Evolutionary conservation across 179 eudicot species (phyloP), one percentile per base, ranked within the genome.

Genomic region (Spinacia oleracea): DNA sequence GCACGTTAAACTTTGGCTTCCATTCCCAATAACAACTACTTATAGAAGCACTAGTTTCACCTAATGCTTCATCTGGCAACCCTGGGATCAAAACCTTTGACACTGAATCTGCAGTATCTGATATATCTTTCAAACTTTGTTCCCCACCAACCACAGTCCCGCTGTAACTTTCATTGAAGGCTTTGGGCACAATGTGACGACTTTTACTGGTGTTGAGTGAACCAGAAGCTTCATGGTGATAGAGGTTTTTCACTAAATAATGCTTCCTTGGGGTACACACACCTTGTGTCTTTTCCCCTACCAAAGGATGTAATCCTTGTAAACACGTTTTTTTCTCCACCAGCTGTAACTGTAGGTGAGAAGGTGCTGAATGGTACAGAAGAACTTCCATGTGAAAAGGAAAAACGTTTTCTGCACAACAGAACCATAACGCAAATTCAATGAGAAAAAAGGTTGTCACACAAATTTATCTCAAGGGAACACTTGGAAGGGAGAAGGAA

Each of bases 1-100:
- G 86, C 62, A 93, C 93, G 48, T 80, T 88, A 55, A 96, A 73
- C 77, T 91, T 93, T 11, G 99, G 98, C 83, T 92, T 96, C 94
- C 93, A 93, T 81, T 93, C 97, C 98, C 94, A 89, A 62, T 81
- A 87, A 85, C 86, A 59, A 76, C 97, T 89, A 65, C 81, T 87
- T 45, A 89, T 84, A 6, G 88, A 67, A 83, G 97, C 96, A 79
- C 82, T 84, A 43, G 58, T 18, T 38, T 89, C 93, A 1, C 93
- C 94, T 55, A 85, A 85, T 10, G 93, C 78, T 60, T 89, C 90
- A 84, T 87, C 88, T 0, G 97, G 98, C 72, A 93, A 85, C 74
- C 93, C 85, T 7, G 99, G 99, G 81, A 95, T 90, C 81, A 81
- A 43, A 69, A 92, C 89, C 80, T 88, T 92, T 35, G 87, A 82